Conservation (phyloP, 2,329 filamentous ascomycete genomes). For the Neophaeococcomyces aloes region DNA sequence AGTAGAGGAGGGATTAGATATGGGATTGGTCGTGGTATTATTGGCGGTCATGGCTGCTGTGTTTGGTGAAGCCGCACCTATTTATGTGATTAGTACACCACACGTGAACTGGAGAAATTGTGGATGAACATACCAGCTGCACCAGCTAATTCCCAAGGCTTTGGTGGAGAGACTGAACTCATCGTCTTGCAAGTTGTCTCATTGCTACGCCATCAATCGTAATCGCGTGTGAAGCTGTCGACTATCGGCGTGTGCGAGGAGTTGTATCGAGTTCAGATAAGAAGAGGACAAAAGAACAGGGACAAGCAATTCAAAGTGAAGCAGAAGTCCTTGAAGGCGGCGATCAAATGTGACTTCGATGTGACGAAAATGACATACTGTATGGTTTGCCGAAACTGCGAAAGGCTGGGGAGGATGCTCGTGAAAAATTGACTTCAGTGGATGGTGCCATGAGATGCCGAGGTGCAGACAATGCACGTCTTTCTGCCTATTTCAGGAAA, state of each 20-base stretch:
- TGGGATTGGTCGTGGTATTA: conserved; percentile 33
- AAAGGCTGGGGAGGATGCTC: too few species aligned
- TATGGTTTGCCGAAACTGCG: neutral
- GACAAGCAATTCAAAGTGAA: too few species aligned
- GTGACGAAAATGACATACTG: conserved; percentile 1
- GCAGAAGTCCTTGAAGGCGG: too few species aligned
- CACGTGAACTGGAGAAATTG: conserved; percentile 8
- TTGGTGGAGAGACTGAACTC: conserved; percentile 70
- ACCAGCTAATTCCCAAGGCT: conserved; percentile 87
- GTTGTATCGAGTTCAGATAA: too few species aligned
- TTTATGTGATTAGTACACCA: conserved; percentile 10
- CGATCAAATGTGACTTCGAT: too few species aligned
- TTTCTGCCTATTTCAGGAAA: too few species aligned
- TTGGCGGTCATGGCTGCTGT: conserved; percentile 28
- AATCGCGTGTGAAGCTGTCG: too few species aligned
- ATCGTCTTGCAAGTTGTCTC: conserved; percentile 34
- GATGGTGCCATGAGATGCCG: conserved; percentile 3
- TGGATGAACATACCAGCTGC: conserved; percentile 35
- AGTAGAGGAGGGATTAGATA: conserved; percentile 30
- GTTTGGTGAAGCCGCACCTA: conserved; percentile 14
- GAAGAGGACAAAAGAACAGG: too few species aligned
- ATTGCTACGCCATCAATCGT: conserved; percentile 2
- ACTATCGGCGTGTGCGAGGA: too few species aligned
- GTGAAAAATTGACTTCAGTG: too few species aligned
- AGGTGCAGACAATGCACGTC: too few species aligned